Evolutionary conservation across 805 yeast genomes (phyloP), one percentile per base, ranked within the genome.

Genomic region (Cephaloascus albidus): DNA sequence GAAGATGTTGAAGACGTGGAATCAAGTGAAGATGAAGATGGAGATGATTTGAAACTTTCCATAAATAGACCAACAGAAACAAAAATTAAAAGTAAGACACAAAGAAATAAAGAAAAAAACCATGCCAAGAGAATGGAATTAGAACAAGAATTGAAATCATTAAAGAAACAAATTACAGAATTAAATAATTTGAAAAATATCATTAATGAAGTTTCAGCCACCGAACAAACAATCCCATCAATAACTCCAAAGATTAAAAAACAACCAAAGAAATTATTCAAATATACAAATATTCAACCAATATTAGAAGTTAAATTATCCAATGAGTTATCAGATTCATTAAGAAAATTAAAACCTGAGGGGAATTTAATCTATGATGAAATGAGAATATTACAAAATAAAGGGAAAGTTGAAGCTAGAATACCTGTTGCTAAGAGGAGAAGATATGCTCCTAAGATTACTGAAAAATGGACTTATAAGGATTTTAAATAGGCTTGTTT

Each of bases 391-490:
- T 57, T 90, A 45, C 97, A 93, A 64, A 76, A 85, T 45, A 70
- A 81, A 23, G 98, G 98, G 49, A 76, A 81, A 54, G 70, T 93
- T 40, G 98, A 90, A 60, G 70, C 95, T 4, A 77, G 97, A 62
- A 73, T 80, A 30, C 85, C 82, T 10, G 78, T 75, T 42, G 70
- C 69, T 47, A 77, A 76, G 57, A 76, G 68, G 57, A 75, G 82
- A 55, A 81, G 76, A 56, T 82, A 81, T 53, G 70, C 78, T 49
- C 81, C 73, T 43, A 86, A 83, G 68, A 62, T 83, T 45, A 84
- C 95, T 23, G 96, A 90, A 60, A 90, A 89, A 63, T 87, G 95
- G 94, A 74, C 89, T 27, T 85, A 84, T 64, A 90, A 90, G 65
- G 95, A 90, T 62, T 85, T 85, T 54, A 81, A 81, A 62, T 81